Conservation (phyloP, 164 flowering plant genomes). For the Liquidambar formosana region DNA sequence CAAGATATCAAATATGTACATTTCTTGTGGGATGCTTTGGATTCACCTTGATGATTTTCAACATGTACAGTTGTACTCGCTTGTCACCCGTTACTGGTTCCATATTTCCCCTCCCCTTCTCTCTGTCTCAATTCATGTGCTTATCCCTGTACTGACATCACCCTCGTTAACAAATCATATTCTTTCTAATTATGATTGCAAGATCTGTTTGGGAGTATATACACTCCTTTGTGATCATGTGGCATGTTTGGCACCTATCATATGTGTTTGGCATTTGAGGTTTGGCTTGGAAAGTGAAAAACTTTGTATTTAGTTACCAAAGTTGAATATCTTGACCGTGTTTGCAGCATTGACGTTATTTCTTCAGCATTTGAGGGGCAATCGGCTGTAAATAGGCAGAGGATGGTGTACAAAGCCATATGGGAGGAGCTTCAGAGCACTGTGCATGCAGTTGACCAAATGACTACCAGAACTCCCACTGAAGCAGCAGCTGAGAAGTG, state of each 20-base stretch:
- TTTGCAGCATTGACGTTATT: constrained; percentile 79
- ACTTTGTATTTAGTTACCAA: not conserved
- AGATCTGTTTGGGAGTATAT: not conserved
- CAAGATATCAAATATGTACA: too few species aligned
- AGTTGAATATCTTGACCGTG: not conserved
- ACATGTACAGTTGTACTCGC: too few species aligned
- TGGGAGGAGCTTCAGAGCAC: constrained; percentile 96
- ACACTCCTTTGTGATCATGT: not conserved
- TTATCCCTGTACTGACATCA: too few species aligned
- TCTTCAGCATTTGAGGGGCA: constrained; percentile 81
- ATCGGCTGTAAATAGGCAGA: constrained; percentile 90
- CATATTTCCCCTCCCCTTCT: too few species aligned
- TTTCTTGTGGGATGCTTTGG: too few species aligned
- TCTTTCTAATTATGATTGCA: not conserved
- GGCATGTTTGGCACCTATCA: not conserved
- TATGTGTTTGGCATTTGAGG: not conserved
- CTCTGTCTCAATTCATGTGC: too few species aligned
- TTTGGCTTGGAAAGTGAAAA: not conserved
- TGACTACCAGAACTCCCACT: constrained; percentile 81
- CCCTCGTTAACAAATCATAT: too few species aligned
- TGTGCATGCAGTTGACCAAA: constrained; percentile 96
- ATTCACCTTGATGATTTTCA: not conserved
- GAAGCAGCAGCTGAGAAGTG: constrained; percentile 49
- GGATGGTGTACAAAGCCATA: constrained; percentile 96
- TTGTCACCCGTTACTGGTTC: too few species aligned